Percentiles rank a stretch among this genome's conserved stretches.
phyloP scores from a whole-genome alignment of 352 stramenopile genomes.

The Phytophthora ohioensis region DNA sequence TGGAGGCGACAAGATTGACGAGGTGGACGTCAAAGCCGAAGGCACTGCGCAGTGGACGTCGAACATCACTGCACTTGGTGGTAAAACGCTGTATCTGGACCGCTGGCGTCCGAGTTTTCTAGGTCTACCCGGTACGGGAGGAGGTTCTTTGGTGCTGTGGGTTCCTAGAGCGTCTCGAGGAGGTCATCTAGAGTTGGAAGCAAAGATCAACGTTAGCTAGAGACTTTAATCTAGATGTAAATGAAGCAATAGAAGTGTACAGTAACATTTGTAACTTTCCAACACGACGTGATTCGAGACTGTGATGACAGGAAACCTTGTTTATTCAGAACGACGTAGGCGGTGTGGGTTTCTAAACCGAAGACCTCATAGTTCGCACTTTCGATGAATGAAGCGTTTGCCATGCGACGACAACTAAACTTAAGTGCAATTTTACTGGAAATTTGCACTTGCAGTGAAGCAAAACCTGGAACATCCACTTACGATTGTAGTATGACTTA shows the following conservation, averaged over 20 bases:
- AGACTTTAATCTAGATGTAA: background rate
- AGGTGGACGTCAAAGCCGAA: constrained; percentile 43
- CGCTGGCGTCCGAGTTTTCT: constrained; percentile 60
- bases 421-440: too few relatives aligned
- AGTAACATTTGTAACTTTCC: too few relatives aligned
- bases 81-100: constrained; percentile 72
- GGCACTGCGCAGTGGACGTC: constrained; percentile 41
- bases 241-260: background rate
- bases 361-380: too few relatives aligned
- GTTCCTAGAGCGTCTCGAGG: constrained; percentile 45
- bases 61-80: constrained; percentile 33
- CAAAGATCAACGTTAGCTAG: constrained; percentile 54
- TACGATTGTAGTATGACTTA: too few relatives aligned
- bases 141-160: constrained; percentile 63
- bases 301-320: too few relatives aligned
- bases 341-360: too few relatives aligned
- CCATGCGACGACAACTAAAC: too few relatives aligned
- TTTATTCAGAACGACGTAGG: too few relatives aligned
- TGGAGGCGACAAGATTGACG: constrained; percentile 36
- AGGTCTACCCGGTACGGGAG: constrained; percentile 57
- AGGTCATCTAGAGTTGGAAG: constrained; percentile 49
- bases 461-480: too few relatives aligned
- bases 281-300: too few relatives aligned
- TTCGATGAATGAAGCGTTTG: too few relatives aligned
- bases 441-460: too few relatives aligned